These are phyloP conservation scores for Phaeophleospora eucalypticola DNA, from an alignment of 2,329 filamentous ascomycete genomes.

Conservation along the genomic window DNA sequence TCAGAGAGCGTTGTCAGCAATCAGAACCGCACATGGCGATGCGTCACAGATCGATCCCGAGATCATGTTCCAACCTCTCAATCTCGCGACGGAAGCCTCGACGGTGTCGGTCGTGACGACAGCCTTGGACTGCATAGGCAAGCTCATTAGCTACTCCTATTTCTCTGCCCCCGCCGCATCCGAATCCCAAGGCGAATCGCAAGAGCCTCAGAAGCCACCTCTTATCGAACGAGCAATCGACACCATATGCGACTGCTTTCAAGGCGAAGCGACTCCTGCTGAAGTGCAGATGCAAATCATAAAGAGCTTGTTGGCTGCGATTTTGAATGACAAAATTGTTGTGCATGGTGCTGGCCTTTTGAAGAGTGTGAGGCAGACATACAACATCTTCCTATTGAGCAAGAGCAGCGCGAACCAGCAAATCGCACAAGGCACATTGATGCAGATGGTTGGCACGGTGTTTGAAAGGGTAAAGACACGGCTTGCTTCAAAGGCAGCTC, in stretches of 20 bases:
- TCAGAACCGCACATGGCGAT: conserved; percentile 70
- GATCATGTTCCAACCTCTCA: conserved; percentile 83
- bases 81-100: conserved; percentile 80
- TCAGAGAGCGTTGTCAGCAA: conserved; percentile 74
- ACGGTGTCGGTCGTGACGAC: conserved; percentile 83
- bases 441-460: conserved; percentile 97
- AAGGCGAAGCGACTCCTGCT: conserved; percentile 85
- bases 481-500: conserved; percentile 79
- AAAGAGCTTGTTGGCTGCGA: conserved; percentile 90
- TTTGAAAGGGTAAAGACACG: conserved; percentile 90
- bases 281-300: conserved; percentile 97
- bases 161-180: conserved; percentile 65
- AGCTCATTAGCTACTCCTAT: conserved; percentile 98
- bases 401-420: conserved; percentile 93
- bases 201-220: conserved; percentile 48
- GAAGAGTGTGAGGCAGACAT: conserved; percentile 95
- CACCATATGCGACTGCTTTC: conserved; percentile 98
- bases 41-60: conserved; percentile 81
- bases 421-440: conserved; percentile 92
- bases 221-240: conserved; percentile 97
- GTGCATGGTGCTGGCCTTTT: conserved; percentile 93
- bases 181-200: conserved; percentile 30
- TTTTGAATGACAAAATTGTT: conserved; percentile 97
- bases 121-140: conserved; percentile 95
- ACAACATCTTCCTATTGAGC: conserved; percentile 96